These are phyloP conservation scores for Cladorrhinum sp. DNA, from an alignment of 2,329 filamentous ascomycete species.

Conservation along the genomic window DNA sequence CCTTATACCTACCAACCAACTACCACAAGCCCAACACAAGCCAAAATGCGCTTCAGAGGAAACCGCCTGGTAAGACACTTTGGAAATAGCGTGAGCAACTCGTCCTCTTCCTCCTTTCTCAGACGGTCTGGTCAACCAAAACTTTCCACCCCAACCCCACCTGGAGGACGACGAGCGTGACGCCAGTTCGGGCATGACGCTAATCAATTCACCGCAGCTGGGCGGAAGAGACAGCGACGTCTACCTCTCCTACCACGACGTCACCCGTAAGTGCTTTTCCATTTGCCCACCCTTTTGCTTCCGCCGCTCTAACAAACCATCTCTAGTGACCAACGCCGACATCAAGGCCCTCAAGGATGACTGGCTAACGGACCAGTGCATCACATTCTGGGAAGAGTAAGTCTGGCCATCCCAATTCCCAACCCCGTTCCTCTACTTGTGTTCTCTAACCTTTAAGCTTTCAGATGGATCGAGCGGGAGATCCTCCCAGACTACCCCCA, in stretches of 20 bases:
- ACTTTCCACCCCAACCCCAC: neutral
- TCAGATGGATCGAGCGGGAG: conserved; percentile 81
- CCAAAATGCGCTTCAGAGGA: conserved; percentile 25
- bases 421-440: too few species aligned
- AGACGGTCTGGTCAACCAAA: neutral
- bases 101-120: neutral
- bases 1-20: too few species aligned
- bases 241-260: conserved; percentile 7
- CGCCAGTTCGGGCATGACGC: too few species aligned
- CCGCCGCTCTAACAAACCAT: too few species aligned
- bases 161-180: too few species aligned
- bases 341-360: conserved; percentile 84
- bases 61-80: conserved; percentile 27
- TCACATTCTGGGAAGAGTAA: conserved; percentile 97
- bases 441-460: neutral
- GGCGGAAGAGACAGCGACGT: conserved; percentile 24
- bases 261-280: too few species aligned
- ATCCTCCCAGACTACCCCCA: conserved; percentile 75
- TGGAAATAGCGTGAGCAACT: conserved; percentile 26
- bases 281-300: too few species aligned
- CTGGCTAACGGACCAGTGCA: conserved; percentile 98
- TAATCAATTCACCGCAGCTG: neutral
- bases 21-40: too few species aligned
- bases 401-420: conserved; percentile 30
- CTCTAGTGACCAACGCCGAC: conserved; percentile 87